Evolutionary conservation across 345 rosid species (phyloP).

Genomic region (Atalantia buxifolia): DNA sequence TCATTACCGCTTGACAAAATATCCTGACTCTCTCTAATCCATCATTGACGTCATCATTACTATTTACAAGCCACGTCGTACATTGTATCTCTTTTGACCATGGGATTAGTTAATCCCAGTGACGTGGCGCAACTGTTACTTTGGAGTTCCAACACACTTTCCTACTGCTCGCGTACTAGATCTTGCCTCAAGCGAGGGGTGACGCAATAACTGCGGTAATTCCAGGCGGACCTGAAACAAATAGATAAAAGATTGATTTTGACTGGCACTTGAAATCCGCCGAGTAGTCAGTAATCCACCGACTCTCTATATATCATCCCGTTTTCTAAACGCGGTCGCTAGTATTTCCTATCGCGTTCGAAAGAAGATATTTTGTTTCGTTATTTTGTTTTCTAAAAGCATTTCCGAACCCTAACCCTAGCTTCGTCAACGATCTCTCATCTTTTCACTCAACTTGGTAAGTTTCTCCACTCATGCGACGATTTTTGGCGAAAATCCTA

Average conservation of each 20-base stretch:
- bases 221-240: conserved; percentile 25
- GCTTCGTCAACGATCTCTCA: not conserved
- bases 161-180: not conserved
- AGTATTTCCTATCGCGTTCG: not conserved
- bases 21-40: not conserved
- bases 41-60: not conserved
- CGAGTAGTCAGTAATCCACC: not conserved
- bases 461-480: not conserved
- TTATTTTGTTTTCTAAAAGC: not conserved
- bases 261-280: conserved; percentile 23
- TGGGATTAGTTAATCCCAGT: not conserved
- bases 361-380: not conserved
- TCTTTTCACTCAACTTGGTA: not conserved
- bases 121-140: not conserved
- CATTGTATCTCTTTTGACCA: not conserved
- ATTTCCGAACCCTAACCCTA: conserved; percentile 15
- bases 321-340: too few species aligned
- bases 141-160: not conserved
- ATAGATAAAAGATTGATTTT: not conserved
- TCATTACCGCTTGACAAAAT: not conserved
- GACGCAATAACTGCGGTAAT: not conserved
- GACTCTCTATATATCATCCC: not conserved
- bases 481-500: not conserved
- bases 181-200: not conserved
- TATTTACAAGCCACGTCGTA: not conserved